A percentile compares a stretch with the other conserved stretches of the same genome.
These are phyloP conservation scores for Helianthus annuus DNA, from an alignment of 129 eudicot genomes.

Conservation along the genomic window DNA sequence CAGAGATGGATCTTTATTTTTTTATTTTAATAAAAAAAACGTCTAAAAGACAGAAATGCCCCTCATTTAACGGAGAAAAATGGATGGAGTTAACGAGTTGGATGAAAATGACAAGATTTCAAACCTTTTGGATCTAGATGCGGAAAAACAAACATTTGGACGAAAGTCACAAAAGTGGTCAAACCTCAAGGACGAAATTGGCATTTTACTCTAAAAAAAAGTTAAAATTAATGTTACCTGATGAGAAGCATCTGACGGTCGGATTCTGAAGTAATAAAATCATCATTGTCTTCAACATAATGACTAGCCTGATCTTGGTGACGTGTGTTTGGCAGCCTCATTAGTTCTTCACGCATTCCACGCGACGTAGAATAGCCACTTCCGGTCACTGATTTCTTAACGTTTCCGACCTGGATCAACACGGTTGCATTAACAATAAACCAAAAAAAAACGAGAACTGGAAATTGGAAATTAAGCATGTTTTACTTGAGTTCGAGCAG, in stretches of 20 bases:
- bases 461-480: not conserved
- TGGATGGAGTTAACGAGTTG: too few relatives aligned
- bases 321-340: constrained; percentile 70
- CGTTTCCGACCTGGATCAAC: constrained; percentile 52
- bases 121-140: too few relatives aligned
- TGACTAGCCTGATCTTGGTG: constrained; percentile 47
- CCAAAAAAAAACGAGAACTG: too few relatives aligned
- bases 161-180: not conserved
- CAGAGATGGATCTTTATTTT: too few relatives aligned
- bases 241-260: constrained; percentile 78
- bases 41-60: too few relatives aligned
- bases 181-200: not conserved
- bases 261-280: constrained; percentile 72
- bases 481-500: constrained; percentile 68
- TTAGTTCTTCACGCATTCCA: constrained; percentile 75
- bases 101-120: too few relatives aligned
- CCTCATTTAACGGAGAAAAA: too few relatives aligned
- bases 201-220: not conserved
- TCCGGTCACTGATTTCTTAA: constrained; percentile 53
- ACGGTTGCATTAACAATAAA: too few relatives aligned
- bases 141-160: too few relatives aligned
- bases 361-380: constrained; percentile 35
- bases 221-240: constrained; percentile 33
- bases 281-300: constrained; percentile 67
- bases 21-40: too few relatives aligned